These are phyloP conservation scores for Fusarium tupiense DNA, from an alignment of 2,329 filamentous ascomycete species.

Conservation along the genomic window DNA sequence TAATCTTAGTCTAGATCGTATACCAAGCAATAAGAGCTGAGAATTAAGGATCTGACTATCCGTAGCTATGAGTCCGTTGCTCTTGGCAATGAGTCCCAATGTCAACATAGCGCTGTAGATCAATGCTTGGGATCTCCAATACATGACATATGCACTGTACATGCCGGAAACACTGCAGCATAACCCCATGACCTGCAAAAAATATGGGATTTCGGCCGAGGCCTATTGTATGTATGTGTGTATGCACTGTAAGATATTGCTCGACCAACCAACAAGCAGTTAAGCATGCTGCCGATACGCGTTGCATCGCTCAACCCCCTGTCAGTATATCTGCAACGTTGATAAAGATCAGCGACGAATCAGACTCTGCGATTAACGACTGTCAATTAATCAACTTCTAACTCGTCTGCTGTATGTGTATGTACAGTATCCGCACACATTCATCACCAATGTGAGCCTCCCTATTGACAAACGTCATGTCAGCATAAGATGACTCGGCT, in stretches of 20 bases:
- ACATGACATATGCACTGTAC: slow-evolving; percentile 9
- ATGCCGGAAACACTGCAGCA: slow-evolving; percentile 4
- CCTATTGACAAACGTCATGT: not conserved
- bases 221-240: not conserved
- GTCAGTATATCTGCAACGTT: slow-evolving; percentile 1
- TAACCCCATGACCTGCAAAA: slow-evolving; percentile 16
- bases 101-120: slow-evolving; percentile 24
- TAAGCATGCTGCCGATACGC: not conserved
- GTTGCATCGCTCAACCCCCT: not conserved
- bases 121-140: slow-evolving; percentile 14
- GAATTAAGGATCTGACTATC: not conserved
- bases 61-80: not conserved
- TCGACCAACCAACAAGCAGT: slow-evolving; percentile 1
- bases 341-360: slow-evolving; percentile 3
- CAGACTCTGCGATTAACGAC: not conserved
- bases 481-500: slow-evolving; percentile 20
- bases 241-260: not conserved
- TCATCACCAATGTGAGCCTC: not conserved
- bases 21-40: not conserved
- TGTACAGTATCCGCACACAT: not conserved
- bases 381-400: slow-evolving; percentile 11
- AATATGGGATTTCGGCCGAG: not conserved
- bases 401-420: not conserved
- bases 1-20: not conserved
- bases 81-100: slow-evolving; percentile 20